A percentile compares a stretch with the other conserved stretches of the same genome.
phyloP scores from a whole-genome alignment of 805 yeast genomes.

The Candida schatavii region DNA sequence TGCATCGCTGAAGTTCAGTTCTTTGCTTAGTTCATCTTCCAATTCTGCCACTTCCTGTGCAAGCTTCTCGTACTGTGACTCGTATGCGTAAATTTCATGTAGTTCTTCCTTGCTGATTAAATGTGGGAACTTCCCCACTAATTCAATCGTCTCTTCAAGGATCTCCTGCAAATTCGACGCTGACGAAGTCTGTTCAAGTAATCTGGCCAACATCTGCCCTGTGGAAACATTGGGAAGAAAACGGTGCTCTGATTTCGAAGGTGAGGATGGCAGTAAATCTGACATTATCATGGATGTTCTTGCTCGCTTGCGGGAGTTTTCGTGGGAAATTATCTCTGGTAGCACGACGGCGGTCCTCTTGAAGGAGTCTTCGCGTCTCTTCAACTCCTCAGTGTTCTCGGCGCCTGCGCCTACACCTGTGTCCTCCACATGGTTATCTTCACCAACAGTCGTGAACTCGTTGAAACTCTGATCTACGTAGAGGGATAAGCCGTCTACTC shows the following conservation, averaged over 20 bases:
- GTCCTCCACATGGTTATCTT: constrained; percentile 9
- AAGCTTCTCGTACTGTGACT: constrained; percentile 34
- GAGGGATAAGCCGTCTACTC: constrained; percentile 49
- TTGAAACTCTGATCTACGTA: constrained; percentile 31
- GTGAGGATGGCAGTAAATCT: background rate
- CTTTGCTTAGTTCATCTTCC: constrained; percentile 37
- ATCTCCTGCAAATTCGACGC: constrained; percentile 36
- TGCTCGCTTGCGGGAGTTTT: background rate
- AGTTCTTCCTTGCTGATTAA: constrained; percentile 19
- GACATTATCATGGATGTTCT: background rate
- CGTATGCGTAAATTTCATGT: constrained; percentile 26
- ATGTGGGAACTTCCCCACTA: constrained; percentile 25
- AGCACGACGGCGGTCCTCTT: constrained; percentile 26
- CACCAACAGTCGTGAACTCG: constrained; percentile 25
- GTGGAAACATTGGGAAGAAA: no score
- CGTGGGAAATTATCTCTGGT: constrained; percentile 16
- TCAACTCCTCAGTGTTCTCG: no score
- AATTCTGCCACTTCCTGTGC: constrained; percentile 39
- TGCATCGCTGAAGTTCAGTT: constrained; percentile 23
- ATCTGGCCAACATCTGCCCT: background rate
- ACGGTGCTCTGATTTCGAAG: background rate
- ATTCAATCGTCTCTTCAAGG: constrained; percentile 39
- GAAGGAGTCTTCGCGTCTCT: constrained; percentile 13
- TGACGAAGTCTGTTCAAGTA: constrained; percentile 9
- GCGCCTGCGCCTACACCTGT: constrained; percentile 18